Evolutionary conservation across 495 filamentous ascomycete genomes (phyloP), one percentile per base, ranked within the genome.

Genomic region (Ramalina intermedia): DNA sequence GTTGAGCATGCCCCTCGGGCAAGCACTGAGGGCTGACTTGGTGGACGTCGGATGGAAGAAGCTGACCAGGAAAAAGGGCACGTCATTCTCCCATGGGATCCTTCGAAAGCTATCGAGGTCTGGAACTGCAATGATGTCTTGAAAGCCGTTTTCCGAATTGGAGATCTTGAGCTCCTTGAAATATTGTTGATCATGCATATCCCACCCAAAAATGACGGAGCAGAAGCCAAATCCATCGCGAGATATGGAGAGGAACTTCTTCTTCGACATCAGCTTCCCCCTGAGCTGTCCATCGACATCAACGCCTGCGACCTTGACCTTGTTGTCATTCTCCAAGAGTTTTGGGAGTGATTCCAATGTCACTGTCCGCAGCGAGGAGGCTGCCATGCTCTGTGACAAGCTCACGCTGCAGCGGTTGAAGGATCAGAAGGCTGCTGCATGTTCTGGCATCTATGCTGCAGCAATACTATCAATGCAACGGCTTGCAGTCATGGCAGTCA

Each of bases 121-220:
- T 4, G 86, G 79, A 1, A 87, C 68, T 1, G 91, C 91, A 45
- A 96, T 73, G 18, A 98, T 63, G 62, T 98, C 91, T 41, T 83
- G 74, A 61, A 95, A 96, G 27, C 91, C 91, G 58, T 95, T 98
- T 54, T 87, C 80, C 61, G 84, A 82, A 63, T 94, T 96, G 67
- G 84, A 88, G 61, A 96, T 82, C 56, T 76, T 75, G 43, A 96
- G 75, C 65, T 96, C 89, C 47, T 72, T 69, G 60, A 78, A 79
- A 58, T 98, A 96, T 7, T 86, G 91, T 61, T 74, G 72, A 58
- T 98, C 91, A 65, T 96, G 90, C 85, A 95, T 94, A 56, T 98
- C 91, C 90, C 90, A 96, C 58, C 89, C 91, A 57, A 95, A 96
- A 35, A 98, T 76, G 47, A 96, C 87, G 3, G 84, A 90, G 71